A percentile compares a stretch with the other conserved stretches of the same genome.
These are phyloP conservation scores for Purpureocillium takamizusanense DNA, from an alignment of 2,329 filamentous ascomycete species.

Conservation along the genomic window DNA sequence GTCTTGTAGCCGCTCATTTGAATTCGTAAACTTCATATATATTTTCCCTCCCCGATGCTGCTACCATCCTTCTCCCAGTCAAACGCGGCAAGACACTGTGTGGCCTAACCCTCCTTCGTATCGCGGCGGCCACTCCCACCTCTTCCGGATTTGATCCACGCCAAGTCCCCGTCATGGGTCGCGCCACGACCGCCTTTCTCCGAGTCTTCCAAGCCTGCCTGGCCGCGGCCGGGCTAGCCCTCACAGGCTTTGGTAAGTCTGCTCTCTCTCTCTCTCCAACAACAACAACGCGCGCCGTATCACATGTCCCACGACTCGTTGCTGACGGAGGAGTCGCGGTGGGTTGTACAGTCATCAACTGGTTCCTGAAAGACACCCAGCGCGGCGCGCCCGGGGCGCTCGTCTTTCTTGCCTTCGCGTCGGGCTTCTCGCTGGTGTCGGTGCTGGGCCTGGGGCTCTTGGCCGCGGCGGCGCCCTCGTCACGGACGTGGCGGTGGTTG, in stretches of 20 bases:
- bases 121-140: too few relatives aligned
- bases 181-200: constrained; percentile 6
- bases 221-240: constrained; percentile 8
- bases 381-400: constrained; percentile 45
- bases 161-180: constrained; percentile 8
- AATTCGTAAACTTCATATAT: too few relatives aligned
- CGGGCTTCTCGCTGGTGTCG: constrained; percentile 45
- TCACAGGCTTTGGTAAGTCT: constrained; percentile 12
- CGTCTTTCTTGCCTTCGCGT: constrained; percentile 48
- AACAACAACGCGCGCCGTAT: too few relatives aligned
- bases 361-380: constrained; percentile 48
- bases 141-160: not conserved
- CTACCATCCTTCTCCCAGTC: too few relatives aligned
- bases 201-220: constrained; percentile 10
- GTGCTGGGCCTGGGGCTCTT: constrained; percentile 43
- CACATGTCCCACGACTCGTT: too few relatives aligned
- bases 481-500: too few relatives aligned
- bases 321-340: too few relatives aligned
- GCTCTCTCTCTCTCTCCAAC: too few relatives aligned
- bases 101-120: too few relatives aligned
- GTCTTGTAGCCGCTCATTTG: too few relatives aligned
- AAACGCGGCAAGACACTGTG: too few relatives aligned
- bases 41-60: too few relatives aligned
- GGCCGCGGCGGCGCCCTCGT: constrained; percentile 33
- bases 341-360: constrained; percentile 42